Base-by-base conservation (phyloP, 192 early-diverging fungal species). In the Allomyces macrogynus region DNA sequence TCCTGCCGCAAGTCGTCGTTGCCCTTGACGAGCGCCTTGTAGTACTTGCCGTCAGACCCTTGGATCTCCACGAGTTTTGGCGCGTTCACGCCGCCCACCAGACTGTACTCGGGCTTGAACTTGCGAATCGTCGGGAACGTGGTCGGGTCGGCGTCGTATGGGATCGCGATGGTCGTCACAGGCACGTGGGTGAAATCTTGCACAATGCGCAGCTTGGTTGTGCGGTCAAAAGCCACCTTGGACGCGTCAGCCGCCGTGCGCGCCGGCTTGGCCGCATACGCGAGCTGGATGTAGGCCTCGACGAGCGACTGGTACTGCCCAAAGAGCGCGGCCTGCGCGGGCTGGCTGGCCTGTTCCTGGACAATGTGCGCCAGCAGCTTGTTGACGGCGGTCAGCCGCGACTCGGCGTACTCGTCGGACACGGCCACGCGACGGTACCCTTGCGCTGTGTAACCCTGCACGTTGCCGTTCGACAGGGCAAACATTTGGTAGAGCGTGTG, bases 1-100 rank as follows among this genome's bases (percentile, higher is more conserved):
- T 89, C 87, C 71, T 89, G 87, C n/a, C 87, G 76, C 66, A 89
- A 63, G 62, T 89, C 87, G 69, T 89, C 87, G 40, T 73, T 73
- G 54, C 78, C 78, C 70, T 81, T 81, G 61, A 81, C 80, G 16
- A 57, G 49, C 49, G 12, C 16, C 49, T 57, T 57, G 49, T 57
- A 57, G 16, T 20, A 14, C 20, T 57, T 57, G 49, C 49, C 49
- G 12, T 57, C 20, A n/a, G 16, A 20, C 16, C 49, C 49, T 1
- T 20, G 12, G 20, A 14, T 20, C 5, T 14, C 49, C 49, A 57
- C 49, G 49, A 14, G 49, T n/a, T 57, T 57, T 3, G 49, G 49
- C 49, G 12, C 16, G 49, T 57, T 57, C 16, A 57, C 20, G 12
- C 49, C 49, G 16, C 49, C 49, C 49, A 57, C 20, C 9, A 57